Conservation (phyloP, 78 protist species). For the Dictyostelium discoideum region dicty_2.7 NC_007089.4:4338001-4338500, state of each 20-base stretch:
- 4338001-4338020: constrained; percentile 13
- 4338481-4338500: too few species aligned
- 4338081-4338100: not conserved
- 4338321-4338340: not conserved
- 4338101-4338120: constrained; percentile 18
- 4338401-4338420: constrained; percentile 1
- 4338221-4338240: constrained; percentile 33
- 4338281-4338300: constrained; percentile 12
- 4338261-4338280: not conserved
- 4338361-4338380: not conserved
- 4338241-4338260: not conserved
- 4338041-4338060: not conserved
- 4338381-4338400: not conserved
- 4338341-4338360: not conserved
- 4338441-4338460: too few species aligned
- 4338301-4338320: constrained; percentile 36
- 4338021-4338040: not conserved
- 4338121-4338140: constrained; percentile 63
- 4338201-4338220: constrained; percentile 27
- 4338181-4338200: constrained; percentile 49
- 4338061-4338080: not conserved
- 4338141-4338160: not conserved
- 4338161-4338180: constrained; percentile 57
- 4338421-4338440: not conserved
- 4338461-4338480: too few species aligned